Evolutionary conservation across 1,284 basidiomycete species (phyloP).

Genomic region (Ganoderma sinense): DNA sequence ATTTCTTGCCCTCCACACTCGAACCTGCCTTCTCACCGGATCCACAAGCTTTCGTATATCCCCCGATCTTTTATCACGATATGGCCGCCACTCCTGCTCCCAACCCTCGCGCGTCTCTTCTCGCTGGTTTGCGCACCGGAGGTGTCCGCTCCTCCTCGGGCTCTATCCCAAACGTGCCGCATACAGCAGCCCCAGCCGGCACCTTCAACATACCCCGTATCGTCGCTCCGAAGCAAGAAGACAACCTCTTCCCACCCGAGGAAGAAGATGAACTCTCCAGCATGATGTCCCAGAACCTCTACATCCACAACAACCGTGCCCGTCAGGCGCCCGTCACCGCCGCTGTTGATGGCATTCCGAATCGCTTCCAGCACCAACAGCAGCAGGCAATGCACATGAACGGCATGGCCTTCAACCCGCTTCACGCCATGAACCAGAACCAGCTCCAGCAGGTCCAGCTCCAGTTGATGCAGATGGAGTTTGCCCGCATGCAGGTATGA

Average conservation of each 20-base stretch:
- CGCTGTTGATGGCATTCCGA: slow-evolving; percentile 70
- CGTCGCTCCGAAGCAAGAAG: slow-evolving; percentile 49
- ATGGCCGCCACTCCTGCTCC: slow-evolving; percentile 66
- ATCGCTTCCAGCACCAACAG: slow-evolving; percentile 59
- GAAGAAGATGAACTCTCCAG: slow-evolving; percentile 67
- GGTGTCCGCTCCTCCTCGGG: slow-evolving; percentile 78
- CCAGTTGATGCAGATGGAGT: slow-evolving; percentile 84
- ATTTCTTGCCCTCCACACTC: slow-evolving; percentile 27
- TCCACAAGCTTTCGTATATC: slow-evolving; percentile 20
- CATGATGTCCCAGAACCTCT: slow-evolving; percentile 55
- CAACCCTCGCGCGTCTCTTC: slow-evolving; percentile 80
- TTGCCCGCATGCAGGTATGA: slow-evolving; percentile 78
- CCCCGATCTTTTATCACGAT: slow-evolving; percentile 29
- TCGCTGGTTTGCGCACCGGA: slow-evolving; percentile 85
- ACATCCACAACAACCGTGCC: slow-evolving; percentile 45
- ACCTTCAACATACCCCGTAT: slow-evolving; percentile 67
- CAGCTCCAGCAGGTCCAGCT: slow-evolving; percentile 72
- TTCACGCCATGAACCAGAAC: slow-evolving; percentile 46
- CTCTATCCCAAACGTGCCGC: slow-evolving; percentile 69
- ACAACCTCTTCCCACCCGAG: slow-evolving; percentile 55
- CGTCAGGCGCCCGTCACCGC: slow-evolving; percentile 69
- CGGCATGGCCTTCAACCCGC: slow-evolving; percentile 57
- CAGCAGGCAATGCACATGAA: slow-evolving; percentile 56
- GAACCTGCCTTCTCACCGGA: slow-evolving; percentile 33
- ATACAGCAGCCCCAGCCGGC: slow-evolving; percentile 70